Conservation (phyloP, 1,284 basidiomycete genomes). For the Marasmius tenuissimus region DNA sequence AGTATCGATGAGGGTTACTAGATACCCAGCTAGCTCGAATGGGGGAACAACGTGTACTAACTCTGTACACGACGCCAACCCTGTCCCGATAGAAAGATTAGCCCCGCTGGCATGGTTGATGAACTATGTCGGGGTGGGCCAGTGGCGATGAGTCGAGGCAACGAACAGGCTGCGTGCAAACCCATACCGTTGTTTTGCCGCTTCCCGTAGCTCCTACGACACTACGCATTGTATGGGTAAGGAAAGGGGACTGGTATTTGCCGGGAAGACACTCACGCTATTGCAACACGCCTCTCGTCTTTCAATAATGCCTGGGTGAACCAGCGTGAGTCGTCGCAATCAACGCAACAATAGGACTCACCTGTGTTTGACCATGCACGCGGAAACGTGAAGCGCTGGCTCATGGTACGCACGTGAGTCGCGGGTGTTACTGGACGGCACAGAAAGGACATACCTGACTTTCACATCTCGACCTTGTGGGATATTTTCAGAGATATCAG, state of each 20-base stretch:
- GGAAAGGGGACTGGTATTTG: no score
- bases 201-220: conserved; percentile 48
- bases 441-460: not conserved
- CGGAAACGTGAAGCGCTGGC: not conserved
- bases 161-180: not conserved
- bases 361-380: not conserved
- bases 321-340: not conserved
- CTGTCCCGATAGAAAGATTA: conserved; percentile 24
- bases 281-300: not conserved
- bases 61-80: conserved; percentile 32
- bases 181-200: conserved; percentile 42
- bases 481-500: not conserved
- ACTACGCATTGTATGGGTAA: conserved; percentile 17
- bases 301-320: not conserved
- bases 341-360: not conserved
- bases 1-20: conserved; percentile 31
- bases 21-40: conserved; percentile 26
- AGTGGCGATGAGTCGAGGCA: not conserved
- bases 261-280: not conserved
- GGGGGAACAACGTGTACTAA: conserved; percentile 23
- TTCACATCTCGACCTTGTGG: not conserved
- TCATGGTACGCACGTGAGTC: not conserved
- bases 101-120: conserved; percentile 35
- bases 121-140: conserved; percentile 35
- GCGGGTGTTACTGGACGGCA: not conserved